Percentiles rank a stretch among this genome's conserved stretches.
These are phyloP conservation scores for Arachis stenosperma DNA, from an alignment of 306 rosid genomes.

Conservation along the genomic window DNA sequence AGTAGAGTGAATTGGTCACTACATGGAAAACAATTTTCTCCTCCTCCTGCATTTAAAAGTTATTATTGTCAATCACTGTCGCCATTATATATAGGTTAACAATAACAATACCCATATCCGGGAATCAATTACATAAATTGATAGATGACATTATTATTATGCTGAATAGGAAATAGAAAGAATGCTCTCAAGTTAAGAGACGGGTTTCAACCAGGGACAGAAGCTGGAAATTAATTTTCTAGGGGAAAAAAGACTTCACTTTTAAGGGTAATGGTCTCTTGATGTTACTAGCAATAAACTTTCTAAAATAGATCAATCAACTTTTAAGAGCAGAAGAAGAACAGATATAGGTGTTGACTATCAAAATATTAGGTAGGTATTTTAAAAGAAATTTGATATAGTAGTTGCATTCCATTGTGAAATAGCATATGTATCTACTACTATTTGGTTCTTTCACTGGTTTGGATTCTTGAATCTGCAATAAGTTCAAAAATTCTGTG, in stretches of 20 bases:
- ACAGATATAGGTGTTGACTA: not conserved
- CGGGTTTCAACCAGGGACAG: not conserved
- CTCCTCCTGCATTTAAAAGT: constrained; percentile 64
- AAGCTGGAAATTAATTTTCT: constrained; percentile 20
- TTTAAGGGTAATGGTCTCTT: not conserved
- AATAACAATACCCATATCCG: not conserved
- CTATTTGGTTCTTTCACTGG: not conserved
- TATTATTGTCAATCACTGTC: constrained; percentile 34
- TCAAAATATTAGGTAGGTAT: constrained; percentile 1
- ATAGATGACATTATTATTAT: constrained; percentile 18
- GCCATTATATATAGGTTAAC: constrained; percentile 12
- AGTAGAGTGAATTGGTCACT: constrained; percentile 83
- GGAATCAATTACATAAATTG: not conserved
- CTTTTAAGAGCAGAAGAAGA: not conserved
- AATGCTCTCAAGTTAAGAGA: constrained; percentile 15
- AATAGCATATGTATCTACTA: constrained; percentile 5
- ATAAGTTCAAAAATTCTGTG: not conserved
- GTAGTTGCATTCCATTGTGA: not conserved
- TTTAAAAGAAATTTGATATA: constrained; percentile 9
- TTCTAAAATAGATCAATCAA: not conserved
- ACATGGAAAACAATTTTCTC: constrained; percentile 86
- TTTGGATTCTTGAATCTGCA: constrained; percentile 28
- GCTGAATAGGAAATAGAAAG: not conserved
- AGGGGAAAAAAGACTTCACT: not conserved
- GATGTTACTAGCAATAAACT: not conserved